Evolutionary conservation across 2,329 filamentous ascomycete genomes (phyloP).

Genomic region (Penicillium paneum): DNA sequence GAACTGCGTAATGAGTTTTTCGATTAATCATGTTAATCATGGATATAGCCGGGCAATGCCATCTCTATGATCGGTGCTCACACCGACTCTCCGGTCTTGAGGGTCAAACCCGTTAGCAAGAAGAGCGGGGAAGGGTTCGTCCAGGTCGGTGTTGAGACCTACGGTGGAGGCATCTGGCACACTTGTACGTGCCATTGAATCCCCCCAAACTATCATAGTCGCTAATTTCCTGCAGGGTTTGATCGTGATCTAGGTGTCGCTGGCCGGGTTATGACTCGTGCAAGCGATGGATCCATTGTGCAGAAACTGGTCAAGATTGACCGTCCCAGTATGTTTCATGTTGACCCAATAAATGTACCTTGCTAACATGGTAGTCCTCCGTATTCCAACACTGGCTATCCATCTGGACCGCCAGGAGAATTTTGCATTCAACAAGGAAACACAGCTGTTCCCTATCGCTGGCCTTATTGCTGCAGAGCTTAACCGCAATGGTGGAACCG

Average conservation of each 20-base stretch:
- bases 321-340: slow-evolving; percentile 59
- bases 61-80: slow-evolving; percentile 92
- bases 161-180: slow-evolving; percentile 96
- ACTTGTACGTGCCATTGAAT: slow-evolving; percentile 56
- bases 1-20: not conserved
- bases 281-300: slow-evolving; percentile 68
- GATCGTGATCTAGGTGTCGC: slow-evolving; percentile 91
- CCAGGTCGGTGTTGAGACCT: slow-evolving; percentile 94
- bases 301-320: slow-evolving; percentile 88
- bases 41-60: slow-evolving; percentile 69
- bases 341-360: not conserved
- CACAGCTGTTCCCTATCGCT: slow-evolving; percentile 88
- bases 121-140: slow-evolving; percentile 82
- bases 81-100: slow-evolving; percentile 88
- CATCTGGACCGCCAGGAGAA: slow-evolving; percentile 82
- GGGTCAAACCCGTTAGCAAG: slow-evolving; percentile 92
- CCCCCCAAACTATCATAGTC: not conserved
- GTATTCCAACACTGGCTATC: slow-evolving; percentile 90
- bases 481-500: slow-evolving; percentile 63
- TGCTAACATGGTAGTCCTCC: slow-evolving; percentile 55
- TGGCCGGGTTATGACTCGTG: slow-evolving; percentile 78
- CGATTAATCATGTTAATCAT: slow-evolving; percentile 3
- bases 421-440: slow-evolving; percentile 96
- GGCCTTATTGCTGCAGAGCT: slow-evolving; percentile 84
- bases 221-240: slow-evolving; percentile 59